phyloP scores from a whole-genome alignment of 2,329 filamentous ascomycete species.

The Colletotrichum echinochloae region DNA sequence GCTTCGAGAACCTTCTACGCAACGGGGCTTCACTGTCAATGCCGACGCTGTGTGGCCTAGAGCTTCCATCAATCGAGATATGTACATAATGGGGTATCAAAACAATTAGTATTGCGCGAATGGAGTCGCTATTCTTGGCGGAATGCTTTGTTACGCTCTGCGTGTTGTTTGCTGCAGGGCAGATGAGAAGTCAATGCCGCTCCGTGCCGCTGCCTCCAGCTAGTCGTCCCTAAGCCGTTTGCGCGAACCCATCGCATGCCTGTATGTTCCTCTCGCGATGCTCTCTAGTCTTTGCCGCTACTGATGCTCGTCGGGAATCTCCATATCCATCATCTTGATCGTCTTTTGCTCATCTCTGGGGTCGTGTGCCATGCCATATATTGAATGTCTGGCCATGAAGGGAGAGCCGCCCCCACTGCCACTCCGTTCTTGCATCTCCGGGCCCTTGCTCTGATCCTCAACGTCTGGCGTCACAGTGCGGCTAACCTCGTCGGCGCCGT shows the following conservation, averaged over 20 bases:
- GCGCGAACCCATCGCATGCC: not conserved
- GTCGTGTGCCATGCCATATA: constrained; percentile 24
- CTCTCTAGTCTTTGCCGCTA: constrained; percentile 32
- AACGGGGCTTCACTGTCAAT: not conserved
- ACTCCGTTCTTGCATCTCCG: constrained; percentile 60
- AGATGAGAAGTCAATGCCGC: not conserved
- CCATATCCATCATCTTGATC: constrained; percentile 54
- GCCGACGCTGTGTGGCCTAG: not conserved
- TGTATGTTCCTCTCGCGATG: constrained; percentile 1
- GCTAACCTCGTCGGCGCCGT: constrained; percentile 40
- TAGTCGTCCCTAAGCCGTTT: constrained; percentile 13
- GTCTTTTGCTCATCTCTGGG: constrained; percentile 41
- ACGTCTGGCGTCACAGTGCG: constrained; percentile 40
- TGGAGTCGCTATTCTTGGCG: constrained; percentile 5
- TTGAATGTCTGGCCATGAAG: constrained; percentile 44
- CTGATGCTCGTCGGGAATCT: constrained; percentile 47
- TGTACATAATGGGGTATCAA: constrained; percentile 28
- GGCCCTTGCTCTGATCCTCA: constrained; percentile 45
- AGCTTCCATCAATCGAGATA: not conserved
- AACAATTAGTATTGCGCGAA: constrained; percentile 25
- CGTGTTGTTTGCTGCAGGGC: constrained; percentile 6
- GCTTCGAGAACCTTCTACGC: constrained; percentile 50
- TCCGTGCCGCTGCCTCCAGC: not conserved
- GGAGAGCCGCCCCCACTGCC: constrained; percentile 42
- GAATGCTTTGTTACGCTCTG: constrained; percentile 14